A percentile compares a stretch with the other conserved stretches of the same genome.
phyloP scores from a whole-genome alignment of 345 rosid genomes.

The Euphorbia pulcherrima region DNA sequence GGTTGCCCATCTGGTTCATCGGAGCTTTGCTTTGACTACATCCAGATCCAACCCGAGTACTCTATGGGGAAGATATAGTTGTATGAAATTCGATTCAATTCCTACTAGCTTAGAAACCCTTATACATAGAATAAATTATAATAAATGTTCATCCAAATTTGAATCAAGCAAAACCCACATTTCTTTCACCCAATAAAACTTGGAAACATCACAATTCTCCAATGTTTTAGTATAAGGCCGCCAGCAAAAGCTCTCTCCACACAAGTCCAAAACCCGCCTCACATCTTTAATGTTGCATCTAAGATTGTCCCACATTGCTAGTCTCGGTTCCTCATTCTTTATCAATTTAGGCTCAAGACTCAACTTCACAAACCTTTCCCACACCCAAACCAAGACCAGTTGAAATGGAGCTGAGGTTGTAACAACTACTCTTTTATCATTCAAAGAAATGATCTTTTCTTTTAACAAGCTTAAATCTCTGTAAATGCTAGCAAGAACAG shows the following conservation, averaged over 20 bases:
- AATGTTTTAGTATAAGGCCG: no score
- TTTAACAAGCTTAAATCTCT: no score
- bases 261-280: constrained; percentile 15
- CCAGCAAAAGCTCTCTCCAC: no score
- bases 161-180: constrained; percentile 3
- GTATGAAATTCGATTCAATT: constrained; percentile 9
- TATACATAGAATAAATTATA: constrained; percentile 10
- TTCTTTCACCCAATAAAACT: constrained; percentile 21
- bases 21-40: no score
- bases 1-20: no score
- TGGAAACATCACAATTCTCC: constrained; percentile 24
- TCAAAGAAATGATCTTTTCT: constrained; percentile 32
- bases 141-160: neutral
- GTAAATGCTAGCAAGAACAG: constrained; percentile 50
- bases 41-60: constrained; percentile 65
- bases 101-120: constrained; percentile 56
- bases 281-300: constrained; percentile 3
- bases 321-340: constrained; percentile 21
- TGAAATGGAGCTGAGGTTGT: constrained; percentile 38
- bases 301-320: constrained; percentile 28
- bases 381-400: constrained; percentile 37
- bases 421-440: neutral
- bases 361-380: constrained; percentile 38
- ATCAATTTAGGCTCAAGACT: constrained; percentile 26
- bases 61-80: constrained; percentile 49